Evolutionary conservation across 345 rosid species (phyloP).

Genomic region (Citrus australasica): DNA sequence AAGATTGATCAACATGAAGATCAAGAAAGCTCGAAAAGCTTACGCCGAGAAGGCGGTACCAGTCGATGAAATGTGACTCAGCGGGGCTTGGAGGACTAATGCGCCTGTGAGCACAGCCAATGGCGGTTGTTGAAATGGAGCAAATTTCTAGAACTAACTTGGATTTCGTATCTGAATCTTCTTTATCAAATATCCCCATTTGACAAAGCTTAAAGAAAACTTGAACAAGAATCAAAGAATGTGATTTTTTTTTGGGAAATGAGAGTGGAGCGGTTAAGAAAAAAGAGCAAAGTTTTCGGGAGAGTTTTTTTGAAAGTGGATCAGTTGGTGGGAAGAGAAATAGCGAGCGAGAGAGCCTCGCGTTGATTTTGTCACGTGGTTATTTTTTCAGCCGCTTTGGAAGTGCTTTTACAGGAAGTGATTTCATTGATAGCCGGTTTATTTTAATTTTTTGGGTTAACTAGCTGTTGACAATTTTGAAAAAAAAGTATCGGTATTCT

Average conservation of each 20-base stretch:
- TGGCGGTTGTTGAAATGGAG: slow-evolving; percentile 41
- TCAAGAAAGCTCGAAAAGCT: slow-evolving; percentile 20
- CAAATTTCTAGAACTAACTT: slow-evolving; percentile 60
- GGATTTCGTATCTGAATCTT: slow-evolving; percentile 38
- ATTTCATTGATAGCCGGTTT: background rate
- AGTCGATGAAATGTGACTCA: slow-evolving; percentile 62
- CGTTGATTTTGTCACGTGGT: slow-evolving; percentile 8
- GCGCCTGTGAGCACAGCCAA: slow-evolving; percentile 50
- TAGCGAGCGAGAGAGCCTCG: background rate
- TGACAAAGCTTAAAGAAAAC: background rate
- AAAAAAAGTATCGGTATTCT: background rate
- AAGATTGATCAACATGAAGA: background rate
- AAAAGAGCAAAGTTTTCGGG: slow-evolving; percentile 56
- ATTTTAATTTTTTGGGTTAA: too few relatives aligned
- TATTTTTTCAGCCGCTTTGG: background rate
- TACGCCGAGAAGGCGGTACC: slow-evolving; percentile 88
- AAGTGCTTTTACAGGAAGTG: background rate
- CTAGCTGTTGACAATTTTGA: background rate
- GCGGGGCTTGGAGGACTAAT: background rate
- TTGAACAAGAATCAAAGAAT: background rate
- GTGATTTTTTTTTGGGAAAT: background rate
- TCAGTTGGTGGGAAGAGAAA: slow-evolving; percentile 50
- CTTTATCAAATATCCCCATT: slow-evolving; percentile 50
- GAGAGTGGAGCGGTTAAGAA: slow-evolving; percentile 59
- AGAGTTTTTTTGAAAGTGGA: slow-evolving; percentile 59